Base-by-base conservation (phyloP, 768 basidiomycete genomes). In the Crepidotus variabilis region DNA sequence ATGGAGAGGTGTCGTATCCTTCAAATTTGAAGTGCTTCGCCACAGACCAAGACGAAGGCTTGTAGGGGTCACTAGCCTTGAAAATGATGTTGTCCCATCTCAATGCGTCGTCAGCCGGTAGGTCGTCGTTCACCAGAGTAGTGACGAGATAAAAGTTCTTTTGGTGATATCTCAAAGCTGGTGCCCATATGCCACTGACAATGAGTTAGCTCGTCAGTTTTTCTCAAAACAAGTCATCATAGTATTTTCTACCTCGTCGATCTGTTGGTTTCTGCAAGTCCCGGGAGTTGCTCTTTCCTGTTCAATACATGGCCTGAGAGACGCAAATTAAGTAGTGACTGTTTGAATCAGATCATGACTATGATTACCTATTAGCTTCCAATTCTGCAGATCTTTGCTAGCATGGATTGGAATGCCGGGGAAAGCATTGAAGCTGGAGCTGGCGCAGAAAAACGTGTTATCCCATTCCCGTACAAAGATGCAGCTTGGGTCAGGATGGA, bases 401-500 rank as follows among this genome's bases (percentile, higher is more conserved):
- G 69, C 61, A 47, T 69, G 68, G 13, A 72, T 61, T 1, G 71
- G 71, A 16, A 72, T 66, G 2, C 70, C 71, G 6, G 71, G 71
- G 46, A 72, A 70, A 20, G 71, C 68, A 49, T 70, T 71, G 57
- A 72, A 72, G 5, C 69, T 69, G 39, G 66, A 68, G 10, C 64
- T 66, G 1, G 65, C 71, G 59, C 70, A 72, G 58, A 70, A 72
- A 54, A 69, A 72, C 11, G 65, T 69, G 39, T 64, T 59, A 28
- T 69, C 63, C 57, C 65, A 67, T 24, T 62, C 61, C 6, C 50
- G 48, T 2, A 67, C 55, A 43, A 67, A 67, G 35, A 67, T 70
- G 52, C 71, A 72, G 20, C 66, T 67, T n/a, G 71, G 71, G 50
- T 72, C 71, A 13, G 71, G 71, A 43, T 68, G 62, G 52, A 72